Percentiles rank a stretch among this genome's conserved stretches.
Evolutionary conservation across 306 rosid species (phyloP).

Genomic region (Fragaria iinumae): DNA sequence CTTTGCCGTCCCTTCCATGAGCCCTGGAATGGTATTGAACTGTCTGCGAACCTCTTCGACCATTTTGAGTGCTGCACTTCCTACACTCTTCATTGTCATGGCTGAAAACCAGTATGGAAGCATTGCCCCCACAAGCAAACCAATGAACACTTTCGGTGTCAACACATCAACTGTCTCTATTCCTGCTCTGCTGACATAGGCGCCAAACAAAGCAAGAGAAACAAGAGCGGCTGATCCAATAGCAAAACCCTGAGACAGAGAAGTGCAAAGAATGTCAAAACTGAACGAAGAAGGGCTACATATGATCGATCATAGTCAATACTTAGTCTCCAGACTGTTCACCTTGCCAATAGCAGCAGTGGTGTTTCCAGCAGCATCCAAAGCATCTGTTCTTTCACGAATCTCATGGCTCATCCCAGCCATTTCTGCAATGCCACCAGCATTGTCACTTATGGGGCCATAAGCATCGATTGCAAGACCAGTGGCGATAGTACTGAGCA

Average conservation of each 20-base stretch:
- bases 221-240: slow-evolving; percentile 72
- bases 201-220: slow-evolving; percentile 69
- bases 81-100: slow-evolving; percentile 76
- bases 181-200: slow-evolving; percentile 67
- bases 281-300: not conserved
- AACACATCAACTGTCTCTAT: slow-evolving; percentile 48
- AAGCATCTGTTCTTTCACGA: slow-evolving; percentile 66
- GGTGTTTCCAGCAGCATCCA: slow-evolving; percentile 79
- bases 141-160: slow-evolving; percentile 66
- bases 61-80: slow-evolving; percentile 77
- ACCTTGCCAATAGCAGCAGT: slow-evolving; percentile 85
- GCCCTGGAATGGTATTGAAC: slow-evolving; percentile 54
- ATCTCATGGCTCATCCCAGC: slow-evolving; percentile 66
- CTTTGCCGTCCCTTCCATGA: slow-evolving; percentile 58
- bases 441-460: slow-evolving; percentile 75
- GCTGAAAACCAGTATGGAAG: slow-evolving; percentile 78
- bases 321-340: not conserved
- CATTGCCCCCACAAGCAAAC: slow-evolving; percentile 71
- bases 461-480: slow-evolving; percentile 76
- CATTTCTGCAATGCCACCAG: slow-evolving; percentile 78
- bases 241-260: slow-evolving; percentile 48
- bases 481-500: slow-evolving; percentile 75
- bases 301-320: not conserved
- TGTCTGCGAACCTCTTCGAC: slow-evolving; percentile 70
- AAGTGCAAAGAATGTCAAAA: not conserved